These are phyloP conservation scores for Arthrobotrys entomopaga DNA, from an alignment of 2,329 filamentous ascomycete species.

Conservation along the genomic window DNA sequence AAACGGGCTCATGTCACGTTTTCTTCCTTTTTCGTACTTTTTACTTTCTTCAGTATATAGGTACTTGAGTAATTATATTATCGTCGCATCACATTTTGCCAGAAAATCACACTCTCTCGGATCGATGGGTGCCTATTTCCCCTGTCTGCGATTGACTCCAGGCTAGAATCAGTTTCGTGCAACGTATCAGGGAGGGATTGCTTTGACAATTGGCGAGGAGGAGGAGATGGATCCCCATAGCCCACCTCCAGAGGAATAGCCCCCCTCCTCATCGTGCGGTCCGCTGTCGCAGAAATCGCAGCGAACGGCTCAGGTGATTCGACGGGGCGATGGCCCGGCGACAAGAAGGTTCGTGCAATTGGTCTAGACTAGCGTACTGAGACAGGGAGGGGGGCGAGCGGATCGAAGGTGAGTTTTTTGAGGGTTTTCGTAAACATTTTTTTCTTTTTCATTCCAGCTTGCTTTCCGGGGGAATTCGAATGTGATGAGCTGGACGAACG, in stretches of 20 bases:
- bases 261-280: neutral
- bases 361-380: constrained; percentile 28
- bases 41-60: neutral
- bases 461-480: neutral
- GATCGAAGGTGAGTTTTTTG: constrained; percentile 33
- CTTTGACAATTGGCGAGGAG: neutral
- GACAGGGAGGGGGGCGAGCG: constrained; percentile 34
- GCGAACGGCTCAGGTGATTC: constrained; percentile 9
- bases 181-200: neutral
- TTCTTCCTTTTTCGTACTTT: no score
- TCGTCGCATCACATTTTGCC: neutral
- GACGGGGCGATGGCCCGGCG: constrained; percentile 1
- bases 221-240: neutral
- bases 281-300: constrained; percentile 2
- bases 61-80: neutral
- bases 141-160: constrained; percentile 4
- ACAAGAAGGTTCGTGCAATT: constrained; percentile 19
- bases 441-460: constrained; percentile 1
- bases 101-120: constrained; percentile 23
- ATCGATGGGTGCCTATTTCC: constrained; percentile 10
- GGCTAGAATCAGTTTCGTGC: constrained; percentile 26
- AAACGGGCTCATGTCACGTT: no score
- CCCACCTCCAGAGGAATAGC: no score
- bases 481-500: neutral
- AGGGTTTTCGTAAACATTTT: neutral